Evolutionary conservation across 164 flowering plant species (phyloP).

Genomic region (Macadamia tetraphylla): DNA sequence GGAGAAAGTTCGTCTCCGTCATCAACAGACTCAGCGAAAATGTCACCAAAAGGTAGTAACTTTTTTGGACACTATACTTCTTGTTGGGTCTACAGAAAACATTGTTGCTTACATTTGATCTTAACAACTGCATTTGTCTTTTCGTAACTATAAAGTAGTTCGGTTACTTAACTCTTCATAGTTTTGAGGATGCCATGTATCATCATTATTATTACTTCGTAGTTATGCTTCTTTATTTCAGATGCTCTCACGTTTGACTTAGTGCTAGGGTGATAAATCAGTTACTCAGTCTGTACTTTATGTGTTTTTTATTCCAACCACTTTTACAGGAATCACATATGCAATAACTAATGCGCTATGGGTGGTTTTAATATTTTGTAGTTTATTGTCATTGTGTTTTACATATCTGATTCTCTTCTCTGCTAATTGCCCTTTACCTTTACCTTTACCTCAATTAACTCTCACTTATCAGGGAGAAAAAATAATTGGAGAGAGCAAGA

Average conservation of each 20-base stretch:
- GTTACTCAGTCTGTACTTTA: too few relatives aligned
- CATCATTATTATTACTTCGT: not conserved
- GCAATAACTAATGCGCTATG: too few relatives aligned
- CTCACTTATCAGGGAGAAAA: too few relatives aligned
- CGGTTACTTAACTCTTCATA: not conserved
- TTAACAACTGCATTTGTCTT: not conserved
- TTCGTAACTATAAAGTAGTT: not conserved
- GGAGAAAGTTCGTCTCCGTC: constrained; percentile 57
- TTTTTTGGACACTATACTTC: not conserved
- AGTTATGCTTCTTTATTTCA: constrained; percentile 1
- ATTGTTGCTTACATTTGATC: not conserved
- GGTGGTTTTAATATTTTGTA: too few relatives aligned
- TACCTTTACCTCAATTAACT: too few relatives aligned
- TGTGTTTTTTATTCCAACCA: too few relatives aligned
- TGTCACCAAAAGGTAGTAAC: constrained; percentile 63
- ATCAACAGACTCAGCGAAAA: constrained; percentile 63
- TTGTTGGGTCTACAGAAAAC: not conserved
- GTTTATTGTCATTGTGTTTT: too few relatives aligned
- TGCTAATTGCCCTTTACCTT: not conserved
- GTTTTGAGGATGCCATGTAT: not conserved
- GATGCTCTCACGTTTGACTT: not conserved
- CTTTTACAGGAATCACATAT: too few relatives aligned
- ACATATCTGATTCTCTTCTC: too few relatives aligned
- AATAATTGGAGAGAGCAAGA: too few relatives aligned
- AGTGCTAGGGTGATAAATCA: too few relatives aligned